phyloP scores from a whole-genome alignment of 352 stramenopile species.

The Phytophthora cajani region DNA sequence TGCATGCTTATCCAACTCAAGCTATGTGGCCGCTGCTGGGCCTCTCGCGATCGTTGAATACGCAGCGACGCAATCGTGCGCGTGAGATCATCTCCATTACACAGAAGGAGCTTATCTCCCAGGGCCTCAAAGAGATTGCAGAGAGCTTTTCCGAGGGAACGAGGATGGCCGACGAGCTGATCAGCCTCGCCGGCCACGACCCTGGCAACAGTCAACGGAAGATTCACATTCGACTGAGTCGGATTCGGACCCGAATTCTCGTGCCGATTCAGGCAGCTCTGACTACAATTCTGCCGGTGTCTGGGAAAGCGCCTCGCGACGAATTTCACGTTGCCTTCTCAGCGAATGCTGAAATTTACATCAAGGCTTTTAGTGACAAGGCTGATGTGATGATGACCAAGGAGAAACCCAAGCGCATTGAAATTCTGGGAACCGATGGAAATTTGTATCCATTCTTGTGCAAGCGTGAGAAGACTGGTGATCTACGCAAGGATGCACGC shows the following conservation, averaged over 20 bases:
- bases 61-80: conserved; percentile 65
- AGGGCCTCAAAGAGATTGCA: conserved; percentile 68
- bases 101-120: conserved; percentile 72
- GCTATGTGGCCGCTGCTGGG: conserved; percentile 97
- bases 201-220: conserved; percentile 75
- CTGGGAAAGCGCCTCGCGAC: conserved; percentile 64
- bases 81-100: conserved; percentile 69
- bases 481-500: conserved; percentile 99
- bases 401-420: conserved; percentile 98
- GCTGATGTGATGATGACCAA: conserved; percentile 98
- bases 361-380: conserved; percentile 89
- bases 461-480: conserved; percentile 98
- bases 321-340: conserved; percentile 64
- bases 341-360: conserved; percentile 81
- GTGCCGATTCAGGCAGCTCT: conserved; percentile 83
- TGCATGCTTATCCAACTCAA: conserved; percentile 95
- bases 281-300: conserved; percentile 75
- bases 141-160: conserved; percentile 90
- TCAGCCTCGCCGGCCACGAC: conserved; percentile 92
- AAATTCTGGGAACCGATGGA: conserved; percentile 81
- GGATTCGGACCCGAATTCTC: conserved; percentile 76
- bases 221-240: conserved; percentile 79
- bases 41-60: conserved; percentile 92
- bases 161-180: conserved; percentile 94
- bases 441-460: conserved; percentile 92